Base-by-base conservation (phyloP, 1,284 basidiomycete species). In the Schizopora paradoxa region DNA sequence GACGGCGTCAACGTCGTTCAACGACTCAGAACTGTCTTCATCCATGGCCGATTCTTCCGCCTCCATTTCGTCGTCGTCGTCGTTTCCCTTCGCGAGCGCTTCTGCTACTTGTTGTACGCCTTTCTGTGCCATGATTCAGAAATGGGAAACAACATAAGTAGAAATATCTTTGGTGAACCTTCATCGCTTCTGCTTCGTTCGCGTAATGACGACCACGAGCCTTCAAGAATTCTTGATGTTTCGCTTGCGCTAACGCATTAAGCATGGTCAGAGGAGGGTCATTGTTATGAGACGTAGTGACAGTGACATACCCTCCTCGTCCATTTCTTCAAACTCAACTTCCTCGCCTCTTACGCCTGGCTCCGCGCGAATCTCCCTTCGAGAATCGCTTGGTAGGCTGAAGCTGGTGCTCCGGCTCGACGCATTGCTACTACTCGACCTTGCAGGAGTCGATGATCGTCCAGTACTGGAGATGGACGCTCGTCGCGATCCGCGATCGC, bases 141-240 rank as follows among this genome's bases (percentile, higher is more conserved):
- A 8, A 47, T 16, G 21, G 51, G 36, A 34, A 37, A 43, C 22
- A 37, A 35, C 18, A 19, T 13, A n/a, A n/a, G n/a, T n/a, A n/a
- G n/a, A n/a, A n/a, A n/a, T n/a, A n/a, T n/a, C n/a, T n/a, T n/a
- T n/a, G n/a, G 49, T 62, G 41, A 58, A 84, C 86, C 79, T 89
- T 90, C 87, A 94, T 91, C 26, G 89, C 91, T 59, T 91, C 87
- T 1, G 89, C 91, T 64, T 94, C 91, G 47, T 92, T 91, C 2
- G 88, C 90, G 59, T 94, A 94, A 63, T 94, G 91, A 48, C 82
- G 72, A 45, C 85, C 86, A 28, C 90, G 76, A 47, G 88, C 89
- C 56, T 79, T 77, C 46, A 91, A 72, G 60, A 94, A 94, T 35
- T 77, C 90, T 22, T 79, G 82, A 59, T 91, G 88, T 64, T 90